A percentile compares a stretch with the other conserved stretches of the same genome.
These are phyloP conservation scores for Penicillium sp. DNA, from an alignment of 2,329 filamentous ascomycete genomes.

Conservation along the genomic window DNA sequence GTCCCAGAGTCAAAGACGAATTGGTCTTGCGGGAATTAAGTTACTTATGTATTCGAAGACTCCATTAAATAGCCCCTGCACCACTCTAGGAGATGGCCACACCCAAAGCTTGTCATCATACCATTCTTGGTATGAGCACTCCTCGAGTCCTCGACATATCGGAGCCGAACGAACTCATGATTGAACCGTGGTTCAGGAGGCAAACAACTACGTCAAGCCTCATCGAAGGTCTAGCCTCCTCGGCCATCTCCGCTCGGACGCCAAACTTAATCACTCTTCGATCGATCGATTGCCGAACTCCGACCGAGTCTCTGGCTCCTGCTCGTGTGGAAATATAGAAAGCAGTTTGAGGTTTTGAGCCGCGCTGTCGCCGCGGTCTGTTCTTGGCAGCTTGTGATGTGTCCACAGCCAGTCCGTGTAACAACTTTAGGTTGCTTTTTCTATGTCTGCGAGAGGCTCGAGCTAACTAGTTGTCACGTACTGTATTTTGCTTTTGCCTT, in stretches of 20 bases:
- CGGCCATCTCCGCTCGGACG: background rate
- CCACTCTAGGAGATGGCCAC: no score
- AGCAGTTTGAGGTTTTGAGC: background rate
- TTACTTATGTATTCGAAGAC: no score
- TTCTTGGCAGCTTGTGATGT: background rate
- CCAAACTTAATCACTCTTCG: background rate
- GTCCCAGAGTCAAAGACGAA: no score
- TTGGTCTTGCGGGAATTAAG: no score
- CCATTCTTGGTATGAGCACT: background rate
- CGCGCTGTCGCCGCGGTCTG: background rate
- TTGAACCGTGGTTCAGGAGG: background rate
- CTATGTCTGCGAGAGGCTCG: background rate
- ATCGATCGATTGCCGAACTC: background rate
- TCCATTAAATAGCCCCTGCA: no score
- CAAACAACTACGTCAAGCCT: background rate
- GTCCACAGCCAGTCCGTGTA: background rate
- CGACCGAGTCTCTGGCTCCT: background rate
- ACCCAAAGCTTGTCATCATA: no score
- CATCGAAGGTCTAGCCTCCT: background rate
- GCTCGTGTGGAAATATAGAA: background rate
- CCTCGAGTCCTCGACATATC: background rate
- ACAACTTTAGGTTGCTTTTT: background rate
- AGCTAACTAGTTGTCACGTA: no score
- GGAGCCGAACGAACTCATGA: background rate
- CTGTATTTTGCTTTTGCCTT: background rate